Evolutionary conservation across 2,329 filamentous ascomycete genomes (phyloP), one percentile per base, ranked within the genome.

Genomic region (Microcyclospora tardicrescens): DNA sequence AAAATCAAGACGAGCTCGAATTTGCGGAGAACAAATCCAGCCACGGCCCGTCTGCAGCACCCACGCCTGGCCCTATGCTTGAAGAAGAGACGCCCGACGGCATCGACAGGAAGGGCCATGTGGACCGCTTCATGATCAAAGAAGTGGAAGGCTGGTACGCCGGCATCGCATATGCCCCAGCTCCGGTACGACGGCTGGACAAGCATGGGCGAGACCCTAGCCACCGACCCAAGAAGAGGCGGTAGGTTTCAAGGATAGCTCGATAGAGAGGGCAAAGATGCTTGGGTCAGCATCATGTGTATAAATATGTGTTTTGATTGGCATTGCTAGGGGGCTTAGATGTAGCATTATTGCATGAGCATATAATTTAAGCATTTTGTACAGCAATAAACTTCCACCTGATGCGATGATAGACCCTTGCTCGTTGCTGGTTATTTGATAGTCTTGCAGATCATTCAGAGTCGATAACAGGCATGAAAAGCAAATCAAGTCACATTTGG

Each of bases 1-100:
- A 79, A 34, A 77, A 84, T 52, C 81, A 83, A 16, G 85, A 93
- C 49, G 84, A 87, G 34, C 83, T 77, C 4, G 86, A 93, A 54
- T 93, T 93, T 39, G 51, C 44, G 2, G 51, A 54, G 28, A 35
- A 42, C 19, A 83, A 87, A 52, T 74, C 75, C 46, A 45, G 50
- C 49, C 47, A 59, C 59, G 37, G 54, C 56, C 61, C 37, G 42
- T 69, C 52, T 13, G 61, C 51, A 48, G 61, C 37, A 60, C 63
- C 36, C 53, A 60, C 39, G 46, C 59, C 32, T 34, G 53, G 51
- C 14, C 48, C 45, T 10, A 10, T 43, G 45, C 53, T 56, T 35
- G 51, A 50, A 15, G 50, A 48, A 12, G 48, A 5, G 60, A 62
- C 31, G 62, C 61, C 66, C 34, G 67, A 64, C 30, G 65, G 56